Percentiles rank a stretch among this genome's conserved stretches.
Evolutionary conservation across 2,329 filamentous ascomycete genomes (phyloP).

Genomic region (Xylaria sp.): DNA sequence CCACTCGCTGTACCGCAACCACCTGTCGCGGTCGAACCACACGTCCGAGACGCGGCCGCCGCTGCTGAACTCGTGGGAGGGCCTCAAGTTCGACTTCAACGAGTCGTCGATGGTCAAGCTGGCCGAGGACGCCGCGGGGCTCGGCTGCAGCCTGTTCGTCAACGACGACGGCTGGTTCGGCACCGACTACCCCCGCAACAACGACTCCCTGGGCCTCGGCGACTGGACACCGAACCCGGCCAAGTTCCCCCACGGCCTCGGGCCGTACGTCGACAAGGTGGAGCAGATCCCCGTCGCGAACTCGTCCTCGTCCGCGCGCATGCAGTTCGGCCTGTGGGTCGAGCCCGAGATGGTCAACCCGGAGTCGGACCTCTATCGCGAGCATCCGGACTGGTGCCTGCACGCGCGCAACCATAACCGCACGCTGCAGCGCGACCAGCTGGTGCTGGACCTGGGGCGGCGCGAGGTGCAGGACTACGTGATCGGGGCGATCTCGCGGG

Average conservation of each 20-base stretch:
- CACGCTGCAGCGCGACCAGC: constrained; percentile 58
- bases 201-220: constrained; percentile 61
- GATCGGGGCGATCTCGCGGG: constrained; percentile 55
- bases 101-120: constrained; percentile 57
- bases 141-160: constrained; percentile 66
- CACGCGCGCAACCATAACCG: constrained; percentile 59
- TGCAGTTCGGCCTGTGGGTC: constrained; percentile 68
- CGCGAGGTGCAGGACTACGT: constrained; percentile 66
- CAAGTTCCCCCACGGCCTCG: constrained; percentile 61
- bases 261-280: constrained; percentile 53
- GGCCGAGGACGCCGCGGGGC: constrained; percentile 57
- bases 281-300: constrained; percentile 52
- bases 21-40: constrained; percentile 57
- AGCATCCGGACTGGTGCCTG: constrained; percentile 67
- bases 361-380: constrained; percentile 60
- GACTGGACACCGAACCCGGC: constrained; percentile 64
- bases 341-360: constrained; percentile 71
- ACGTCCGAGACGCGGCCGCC: constrained; percentile 54
- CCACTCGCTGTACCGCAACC: constrained; percentile 63
- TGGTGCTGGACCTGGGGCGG: constrained; percentile 63
- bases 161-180: constrained; percentile 72
- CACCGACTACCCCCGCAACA: constrained; percentile 59
- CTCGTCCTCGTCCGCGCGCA: constrained; percentile 47
- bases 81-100: constrained; percentile 61
- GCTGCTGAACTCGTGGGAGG: constrained; percentile 69